phyloP scores from a whole-genome alignment of 2,329 filamentous ascomycete species.

The Sclerotinia glacialis region DNA sequence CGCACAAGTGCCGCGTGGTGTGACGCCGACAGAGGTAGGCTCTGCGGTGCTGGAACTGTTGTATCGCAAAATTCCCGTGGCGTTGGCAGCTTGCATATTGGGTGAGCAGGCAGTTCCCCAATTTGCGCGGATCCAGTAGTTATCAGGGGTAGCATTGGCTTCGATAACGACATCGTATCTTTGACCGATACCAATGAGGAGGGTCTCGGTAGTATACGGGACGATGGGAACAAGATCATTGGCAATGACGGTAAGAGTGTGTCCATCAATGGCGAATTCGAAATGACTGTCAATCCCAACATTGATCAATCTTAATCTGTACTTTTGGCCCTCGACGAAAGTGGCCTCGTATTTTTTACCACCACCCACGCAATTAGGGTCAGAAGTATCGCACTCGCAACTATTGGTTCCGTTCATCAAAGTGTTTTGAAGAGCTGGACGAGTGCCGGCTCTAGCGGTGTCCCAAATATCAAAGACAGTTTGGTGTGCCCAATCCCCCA shows the following conservation, averaged over 20 bases:
- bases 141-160: slow-evolving; percentile 53
- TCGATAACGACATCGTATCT: slow-evolving; percentile 47
- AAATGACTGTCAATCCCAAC: slow-evolving; percentile 46
- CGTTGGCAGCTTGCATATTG: slow-evolving; percentile 50
- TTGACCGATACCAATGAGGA: slow-evolving; percentile 59
- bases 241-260: slow-evolving; percentile 56
- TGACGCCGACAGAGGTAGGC: slow-evolving; percentile 34
- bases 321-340: slow-evolving; percentile 42
- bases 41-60: slow-evolving; percentile 39
- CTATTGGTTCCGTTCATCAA: slow-evolving; percentile 39
- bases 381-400: slow-evolving; percentile 29
- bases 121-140: slow-evolving; percentile 55
- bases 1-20: slow-evolving; percentile 31
- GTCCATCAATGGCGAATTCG: slow-evolving; percentile 53
- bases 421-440: slow-evolving; percentile 33
- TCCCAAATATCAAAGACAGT: slow-evolving; percentile 34
- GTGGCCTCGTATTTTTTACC: slow-evolving; percentile 37
- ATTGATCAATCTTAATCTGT: slow-evolving; percentile 48
- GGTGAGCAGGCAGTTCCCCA: slow-evolving; percentile 54
- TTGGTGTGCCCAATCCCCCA: slow-evolving; percentile 38
- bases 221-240: slow-evolving; percentile 57
- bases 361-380: slow-evolving; percentile 33
- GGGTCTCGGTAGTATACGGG: slow-evolving; percentile 50
- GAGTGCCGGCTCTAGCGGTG: slow-evolving; percentile 29
- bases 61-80: slow-evolving; percentile 45